Conservation (phyloP, 805 yeast genomes). For the Millerago galiae region DNA sequence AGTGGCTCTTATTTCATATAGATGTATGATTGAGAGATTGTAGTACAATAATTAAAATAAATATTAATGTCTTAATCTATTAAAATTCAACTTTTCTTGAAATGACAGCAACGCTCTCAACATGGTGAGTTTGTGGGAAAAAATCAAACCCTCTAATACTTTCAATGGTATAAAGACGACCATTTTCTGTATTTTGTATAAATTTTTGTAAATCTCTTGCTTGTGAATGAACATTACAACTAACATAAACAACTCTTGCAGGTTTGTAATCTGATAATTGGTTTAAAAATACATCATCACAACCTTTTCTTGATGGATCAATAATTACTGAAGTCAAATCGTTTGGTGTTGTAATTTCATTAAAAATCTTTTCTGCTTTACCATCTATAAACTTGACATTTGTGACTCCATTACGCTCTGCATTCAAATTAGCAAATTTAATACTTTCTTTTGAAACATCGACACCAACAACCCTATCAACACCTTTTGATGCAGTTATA, state of each 20-base stretch:
- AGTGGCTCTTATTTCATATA: too few species aligned
- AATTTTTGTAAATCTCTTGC: conserved; percentile 90
- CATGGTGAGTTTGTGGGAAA: conserved; percentile 93
- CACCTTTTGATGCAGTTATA: conserved; percentile 64
- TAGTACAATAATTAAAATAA: not conserved
- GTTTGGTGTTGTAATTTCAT: conserved; percentile 66
- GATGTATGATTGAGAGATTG: too few species aligned
- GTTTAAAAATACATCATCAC: conserved; percentile 80
- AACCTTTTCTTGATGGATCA: conserved; percentile 97
- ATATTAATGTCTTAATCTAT: too few species aligned
- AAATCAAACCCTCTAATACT: conserved; percentile 92
- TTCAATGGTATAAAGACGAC: conserved; percentile 61
- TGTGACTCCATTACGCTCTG: conserved; percentile 61
- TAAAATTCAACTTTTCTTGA: conserved; percentile 22
- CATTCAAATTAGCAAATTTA: conserved; percentile 78
- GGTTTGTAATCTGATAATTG: conserved; percentile 84
- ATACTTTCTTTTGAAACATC: conserved; percentile 81
- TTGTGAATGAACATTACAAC: conserved; percentile 97
- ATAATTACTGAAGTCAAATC: conserved; percentile 80
- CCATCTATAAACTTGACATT: conserved; percentile 87
- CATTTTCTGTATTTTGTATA: conserved; percentile 56
- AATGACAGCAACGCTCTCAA: conserved; percentile 80
- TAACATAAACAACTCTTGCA: conserved; percentile 83
- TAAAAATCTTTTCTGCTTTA: conserved; percentile 86
- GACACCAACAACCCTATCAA: conserved; percentile 2